These are phyloP conservation scores for Capsicum chinense DNA, from an alignment of 257 asterid genomes.

Conservation along the genomic window DNA sequence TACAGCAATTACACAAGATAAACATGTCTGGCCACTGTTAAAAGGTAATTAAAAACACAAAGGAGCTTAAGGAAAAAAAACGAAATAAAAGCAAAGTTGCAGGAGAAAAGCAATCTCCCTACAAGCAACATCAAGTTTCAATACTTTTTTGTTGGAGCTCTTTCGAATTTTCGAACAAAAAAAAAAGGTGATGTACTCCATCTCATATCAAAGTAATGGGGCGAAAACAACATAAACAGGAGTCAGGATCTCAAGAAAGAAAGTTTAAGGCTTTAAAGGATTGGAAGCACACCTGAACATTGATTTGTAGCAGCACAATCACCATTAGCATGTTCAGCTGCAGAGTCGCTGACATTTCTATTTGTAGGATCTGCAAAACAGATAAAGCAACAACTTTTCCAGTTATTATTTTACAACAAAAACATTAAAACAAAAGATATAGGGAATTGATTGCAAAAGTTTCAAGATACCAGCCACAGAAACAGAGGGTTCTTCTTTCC, in stretches of 20 bases:
- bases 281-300: conserved; percentile 54
- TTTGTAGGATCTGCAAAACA: conserved; percentile 49
- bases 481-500: conserved; percentile 64
- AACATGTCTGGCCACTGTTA: conserved; percentile 6
- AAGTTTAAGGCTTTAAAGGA: neutral
- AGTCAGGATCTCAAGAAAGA: conserved; percentile 14
- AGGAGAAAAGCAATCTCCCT: neutral
- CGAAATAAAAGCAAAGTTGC: neutral
- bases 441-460: conserved; percentile 24
- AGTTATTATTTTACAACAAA: conserved; percentile 28
- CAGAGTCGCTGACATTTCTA: conserved; percentile 41
- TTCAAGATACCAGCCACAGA: conserved; percentile 51
- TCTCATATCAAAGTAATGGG: neutral
- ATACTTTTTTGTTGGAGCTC: neutral
- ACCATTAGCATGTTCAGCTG: conserved; percentile 45
- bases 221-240: neutral
- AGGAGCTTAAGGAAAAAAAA: neutral
- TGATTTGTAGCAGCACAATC: conserved; percentile 52
- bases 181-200: neutral
- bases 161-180: neutral
- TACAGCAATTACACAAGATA: neutral
- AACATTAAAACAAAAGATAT: neutral
- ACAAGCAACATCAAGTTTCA: neutral
- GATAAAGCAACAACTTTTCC: conserved; percentile 12
- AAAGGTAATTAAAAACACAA: neutral